Percentiles rank a stretch among this genome's conserved stretches.
phyloP scores from a whole-genome alignment of 176 grass and related monocot genomes.

The Zea mays region DNA sequence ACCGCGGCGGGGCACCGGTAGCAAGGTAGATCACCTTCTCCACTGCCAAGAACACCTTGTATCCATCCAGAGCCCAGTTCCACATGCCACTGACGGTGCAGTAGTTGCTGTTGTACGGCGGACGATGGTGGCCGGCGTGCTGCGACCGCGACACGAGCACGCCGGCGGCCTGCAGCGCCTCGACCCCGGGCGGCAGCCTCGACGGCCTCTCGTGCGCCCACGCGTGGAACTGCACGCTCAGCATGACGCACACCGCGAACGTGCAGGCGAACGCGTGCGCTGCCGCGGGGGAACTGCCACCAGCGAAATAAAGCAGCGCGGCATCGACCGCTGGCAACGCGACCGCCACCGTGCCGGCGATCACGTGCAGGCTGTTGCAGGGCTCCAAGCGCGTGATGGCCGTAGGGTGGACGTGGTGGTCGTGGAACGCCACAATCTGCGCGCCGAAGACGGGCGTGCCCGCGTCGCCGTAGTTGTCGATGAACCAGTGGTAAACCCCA shows the following conservation, averaged over 20 bases:
- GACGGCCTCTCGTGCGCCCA: slow-evolving; percentile 67
- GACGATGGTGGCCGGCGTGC: slow-evolving; percentile 60
- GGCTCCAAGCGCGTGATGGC: slow-evolving; percentile 54
- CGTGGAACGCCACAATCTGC: slow-evolving; percentile 76
- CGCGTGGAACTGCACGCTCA: slow-evolving; percentile 92
- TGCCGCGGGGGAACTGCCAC: slow-evolving; percentile 23
- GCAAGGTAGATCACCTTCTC: slow-evolving; percentile 69
- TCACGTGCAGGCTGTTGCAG: slow-evolving; percentile 65
- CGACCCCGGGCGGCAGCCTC: slow-evolving; percentile 51
- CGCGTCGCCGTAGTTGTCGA: slow-evolving; percentile 83
- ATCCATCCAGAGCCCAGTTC: slow-evolving; percentile 56
- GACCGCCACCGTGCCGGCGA: slow-evolving; percentile 45
- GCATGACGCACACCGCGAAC: slow-evolving; percentile 59
- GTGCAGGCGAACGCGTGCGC: slow-evolving; percentile 48
- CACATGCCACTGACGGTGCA: slow-evolving; percentile 75
- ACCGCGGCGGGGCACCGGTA: slow-evolving; percentile 62
- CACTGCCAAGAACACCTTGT: slow-evolving; percentile 52
- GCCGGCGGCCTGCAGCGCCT: slow-evolving; percentile 65
- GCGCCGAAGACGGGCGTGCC: slow-evolving; percentile 59
- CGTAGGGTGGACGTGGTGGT: slow-evolving; percentile 64
- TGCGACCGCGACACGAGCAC: slow-evolving; percentile 62
- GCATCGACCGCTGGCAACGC: slow-evolving; percentile 40
- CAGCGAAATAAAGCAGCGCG: neutral
- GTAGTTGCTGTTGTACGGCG: slow-evolving; percentile 63
- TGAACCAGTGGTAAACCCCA: slow-evolving; percentile 77